A percentile compares a stretch with the other conserved stretches of the same genome.
Evolutionary conservation across 768 basidiomycete genomes (phyloP).

Genomic region (Hysterangium stoloniferum): DNA sequence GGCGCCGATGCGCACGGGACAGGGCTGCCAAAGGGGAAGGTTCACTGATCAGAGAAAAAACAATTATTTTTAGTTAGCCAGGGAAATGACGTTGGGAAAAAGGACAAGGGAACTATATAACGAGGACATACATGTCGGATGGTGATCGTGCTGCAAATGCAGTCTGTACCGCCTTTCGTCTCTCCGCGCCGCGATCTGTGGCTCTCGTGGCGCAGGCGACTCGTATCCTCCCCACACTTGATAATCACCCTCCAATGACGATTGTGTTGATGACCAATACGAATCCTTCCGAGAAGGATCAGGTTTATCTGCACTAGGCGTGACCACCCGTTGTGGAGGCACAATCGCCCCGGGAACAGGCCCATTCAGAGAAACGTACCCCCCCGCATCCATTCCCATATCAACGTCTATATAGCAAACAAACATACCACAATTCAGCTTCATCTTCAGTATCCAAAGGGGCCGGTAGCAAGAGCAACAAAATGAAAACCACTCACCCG

Average conservation of each 20-base stretch:
- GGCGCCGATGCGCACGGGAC: slow-evolving; percentile 53
- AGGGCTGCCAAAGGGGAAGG: slow-evolving; percentile 65
- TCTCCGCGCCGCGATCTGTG: slow-evolving; percentile 32
- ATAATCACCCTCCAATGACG: neutral
- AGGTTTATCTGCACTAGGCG: neutral
- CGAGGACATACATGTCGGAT: slow-evolving; percentile 49
- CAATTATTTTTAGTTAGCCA: neutral
- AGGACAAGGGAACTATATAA: neutral
- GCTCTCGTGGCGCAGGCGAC: slow-evolving; percentile 33
- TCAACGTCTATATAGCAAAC: no score
- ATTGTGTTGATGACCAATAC: neutral
- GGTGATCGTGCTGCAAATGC: slow-evolving; percentile 58
- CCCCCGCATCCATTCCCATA: no score
- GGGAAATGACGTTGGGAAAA: neutral
- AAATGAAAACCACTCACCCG: neutral
- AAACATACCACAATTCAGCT: neutral
- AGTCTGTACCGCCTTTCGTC: slow-evolving; percentile 66
- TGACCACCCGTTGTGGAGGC: slow-evolving; percentile 10
- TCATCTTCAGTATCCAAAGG: neutral
- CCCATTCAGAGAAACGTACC: neutral
- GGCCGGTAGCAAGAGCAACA: neutral
- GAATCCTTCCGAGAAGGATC: neutral
- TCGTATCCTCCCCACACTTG: slow-evolving; percentile 26
- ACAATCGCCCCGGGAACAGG: neutral
- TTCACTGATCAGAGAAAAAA: slow-evolving; percentile 37